Percentiles rank a stretch among this genome's conserved stretches.
These are phyloP conservation scores for Bromus sterilis DNA, from an alignment of 176 grass and related monocot species.

Conservation along the genomic window DNA sequence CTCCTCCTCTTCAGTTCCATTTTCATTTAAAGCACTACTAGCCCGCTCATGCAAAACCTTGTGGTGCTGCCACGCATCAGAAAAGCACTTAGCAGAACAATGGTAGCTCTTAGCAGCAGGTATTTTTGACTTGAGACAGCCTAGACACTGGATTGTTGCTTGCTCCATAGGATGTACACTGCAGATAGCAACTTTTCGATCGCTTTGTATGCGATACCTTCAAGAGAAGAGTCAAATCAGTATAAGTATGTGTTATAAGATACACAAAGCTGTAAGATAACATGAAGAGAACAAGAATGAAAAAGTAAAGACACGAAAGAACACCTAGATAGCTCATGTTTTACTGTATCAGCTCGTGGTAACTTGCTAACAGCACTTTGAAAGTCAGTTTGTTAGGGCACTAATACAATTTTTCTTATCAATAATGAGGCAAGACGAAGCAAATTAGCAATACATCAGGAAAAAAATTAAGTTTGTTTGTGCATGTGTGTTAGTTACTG, in stretches of 20 bases:
- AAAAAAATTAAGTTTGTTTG: background rate
- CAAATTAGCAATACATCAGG: background rate
- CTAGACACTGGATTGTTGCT: conserved; percentile 90
- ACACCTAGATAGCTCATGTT: conserved; percentile 10
- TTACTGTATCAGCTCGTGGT: background rate
- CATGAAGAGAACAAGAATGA: background rate
- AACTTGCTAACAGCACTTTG: conserved; percentile 1
- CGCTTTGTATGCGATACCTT: conserved; percentile 94
- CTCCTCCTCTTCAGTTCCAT: conserved; percentile 89
- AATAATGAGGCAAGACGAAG: background rate
- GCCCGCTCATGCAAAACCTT: conserved; percentile 88
- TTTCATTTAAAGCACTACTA: conserved; percentile 73
- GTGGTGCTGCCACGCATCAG: conserved; percentile 95
- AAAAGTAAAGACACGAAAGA: background rate
- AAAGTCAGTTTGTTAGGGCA: background rate
- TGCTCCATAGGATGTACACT: conserved; percentile 92
- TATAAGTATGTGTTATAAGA: conserved; percentile 10
- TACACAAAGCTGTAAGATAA: background rate
- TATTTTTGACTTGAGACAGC: conserved; percentile 95
- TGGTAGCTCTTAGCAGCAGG: conserved; percentile 93
- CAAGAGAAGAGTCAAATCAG: conserved; percentile 28
- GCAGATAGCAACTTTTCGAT: conserved; percentile 70
- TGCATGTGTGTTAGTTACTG: background rate
- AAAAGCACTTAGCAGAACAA: conserved; percentile 87
- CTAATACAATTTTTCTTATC: background rate